These are phyloP conservation scores for Mortierella sp. DNA, from an alignment of 371 early-diverging fungal species.

Conservation along the genomic window DNA sequence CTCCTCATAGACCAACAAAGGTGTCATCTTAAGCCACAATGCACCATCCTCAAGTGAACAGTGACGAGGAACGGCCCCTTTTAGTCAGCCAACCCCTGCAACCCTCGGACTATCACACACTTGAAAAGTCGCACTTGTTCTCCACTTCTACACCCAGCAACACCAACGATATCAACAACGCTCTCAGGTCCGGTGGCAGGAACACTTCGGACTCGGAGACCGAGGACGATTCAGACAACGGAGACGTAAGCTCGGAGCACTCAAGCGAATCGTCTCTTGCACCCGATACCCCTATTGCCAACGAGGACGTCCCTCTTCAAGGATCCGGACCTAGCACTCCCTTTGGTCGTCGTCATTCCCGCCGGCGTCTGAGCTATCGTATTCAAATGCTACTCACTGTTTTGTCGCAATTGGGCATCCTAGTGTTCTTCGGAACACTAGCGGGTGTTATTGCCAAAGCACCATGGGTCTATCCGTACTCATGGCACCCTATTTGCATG, in stretches of 20 bases:
- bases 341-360: slow-evolving; percentile 4
- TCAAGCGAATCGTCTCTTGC: slow-evolving; percentile 2
- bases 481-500: slow-evolving; percentile 55
- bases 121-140: slow-evolving; percentile 5
- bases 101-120: slow-evolving; percentile 6
- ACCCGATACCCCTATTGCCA: neutral
- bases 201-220: slow-evolving; percentile 2
- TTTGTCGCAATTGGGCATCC: slow-evolving; percentile 27
- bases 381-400: slow-evolving; percentile 25
- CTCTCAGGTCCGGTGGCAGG: neutral
- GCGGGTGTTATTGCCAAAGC: slow-evolving; percentile 31
- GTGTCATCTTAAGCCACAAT: too few relatives aligned
- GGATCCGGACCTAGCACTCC: neutral
- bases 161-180: neutral
- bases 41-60: too few relatives aligned
- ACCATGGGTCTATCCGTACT: slow-evolving; percentile 47
- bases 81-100: too few relatives aligned
- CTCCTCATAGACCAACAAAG: too few relatives aligned
- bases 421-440: slow-evolving; percentile 37
- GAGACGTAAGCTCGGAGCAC: slow-evolving; percentile 4
- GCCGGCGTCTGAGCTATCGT: slow-evolving; percentile 12
- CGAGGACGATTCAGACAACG: neutral
- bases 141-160: neutral
- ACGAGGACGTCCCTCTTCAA: neutral
- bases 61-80: too few relatives aligned